Evolutionary conservation across 345 rosid genomes (phyloP).

Genomic region (Eucalyptus curtisii): DNA sequence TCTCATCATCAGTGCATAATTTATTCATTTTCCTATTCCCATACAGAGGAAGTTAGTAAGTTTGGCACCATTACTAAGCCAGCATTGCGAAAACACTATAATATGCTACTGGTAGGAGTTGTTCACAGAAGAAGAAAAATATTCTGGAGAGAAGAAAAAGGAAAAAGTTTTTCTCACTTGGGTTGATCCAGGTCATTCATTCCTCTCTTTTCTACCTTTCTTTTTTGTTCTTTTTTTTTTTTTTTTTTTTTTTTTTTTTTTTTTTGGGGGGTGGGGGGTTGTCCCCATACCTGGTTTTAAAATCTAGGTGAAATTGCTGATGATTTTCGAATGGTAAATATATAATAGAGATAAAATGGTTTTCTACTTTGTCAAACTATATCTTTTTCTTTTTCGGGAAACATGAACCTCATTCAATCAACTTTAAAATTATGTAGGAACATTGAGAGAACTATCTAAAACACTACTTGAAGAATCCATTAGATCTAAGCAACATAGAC

Average conservation of each 20-base stretch:
- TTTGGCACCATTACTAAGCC: background rate
- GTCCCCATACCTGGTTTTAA: background rate
- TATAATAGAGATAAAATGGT: background rate
- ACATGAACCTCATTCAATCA: background rate
- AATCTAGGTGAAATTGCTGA: background rate
- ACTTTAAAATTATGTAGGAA: background rate
- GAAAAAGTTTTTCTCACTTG: background rate
- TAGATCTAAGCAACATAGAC: background rate
- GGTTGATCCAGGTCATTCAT: background rate
- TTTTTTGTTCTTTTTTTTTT: no score
- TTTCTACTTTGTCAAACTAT: background rate
- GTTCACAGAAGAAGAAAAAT: background rate
- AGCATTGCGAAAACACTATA: background rate
- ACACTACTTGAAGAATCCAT: background rate
- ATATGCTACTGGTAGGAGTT: background rate
- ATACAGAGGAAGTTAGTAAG: background rate
- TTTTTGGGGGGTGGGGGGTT: background rate
- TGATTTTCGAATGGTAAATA: background rate
- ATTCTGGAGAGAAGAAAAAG: background rate
- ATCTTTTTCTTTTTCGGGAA: background rate
- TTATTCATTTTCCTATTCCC: background rate
- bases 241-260: no score
- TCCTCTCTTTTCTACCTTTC: background rate
- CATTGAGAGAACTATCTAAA: background rate
- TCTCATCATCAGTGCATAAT: background rate